These are phyloP conservation scores for Tuctoria greenei DNA, from an alignment of 176 grass and related monocot genomes.

Conservation along the genomic window DNA sequence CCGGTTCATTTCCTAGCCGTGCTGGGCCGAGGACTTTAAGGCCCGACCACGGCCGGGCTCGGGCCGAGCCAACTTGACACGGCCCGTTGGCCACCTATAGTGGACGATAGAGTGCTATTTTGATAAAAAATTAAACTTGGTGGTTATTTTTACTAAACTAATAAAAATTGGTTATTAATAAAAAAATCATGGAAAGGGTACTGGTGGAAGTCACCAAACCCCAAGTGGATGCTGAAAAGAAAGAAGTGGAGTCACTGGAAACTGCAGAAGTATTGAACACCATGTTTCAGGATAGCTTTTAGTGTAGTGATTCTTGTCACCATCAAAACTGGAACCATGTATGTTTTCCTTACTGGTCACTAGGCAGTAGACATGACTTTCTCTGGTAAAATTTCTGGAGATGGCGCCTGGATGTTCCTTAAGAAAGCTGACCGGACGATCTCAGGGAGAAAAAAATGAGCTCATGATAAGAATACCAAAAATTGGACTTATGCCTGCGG, in stretches of 20 bases:
- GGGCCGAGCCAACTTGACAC: too few relatives aligned
- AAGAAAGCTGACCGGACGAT: not conserved
- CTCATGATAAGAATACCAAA: not conserved
- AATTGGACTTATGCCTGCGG: constrained; percentile 20
- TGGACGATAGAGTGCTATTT: too few relatives aligned
- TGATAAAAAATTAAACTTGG: too few relatives aligned
- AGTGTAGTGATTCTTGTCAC: not conserved
- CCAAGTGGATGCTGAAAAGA: not conserved
- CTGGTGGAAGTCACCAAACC: not conserved
- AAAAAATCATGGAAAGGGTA: constrained; percentile 1
- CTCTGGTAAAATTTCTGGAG: not conserved
- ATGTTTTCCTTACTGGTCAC: not conserved
- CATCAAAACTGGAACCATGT: not conserved
- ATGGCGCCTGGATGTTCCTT: not conserved
- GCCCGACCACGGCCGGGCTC: too few relatives aligned
- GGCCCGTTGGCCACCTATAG: too few relatives aligned
- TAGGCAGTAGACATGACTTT: not conserved
- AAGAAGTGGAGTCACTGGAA: constrained; percentile 21
- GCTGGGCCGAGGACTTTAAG: too few relatives aligned
- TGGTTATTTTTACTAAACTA: too few relatives aligned
- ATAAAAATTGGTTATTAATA: too few relatives aligned
- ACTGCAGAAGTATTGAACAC: not conserved
- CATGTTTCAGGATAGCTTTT: not conserved
- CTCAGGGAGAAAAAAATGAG: not conserved
- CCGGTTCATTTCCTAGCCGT: too few relatives aligned